Base-by-base conservation (phyloP, 495 filamentous ascomycete species). In the Apodospora peruviana region DNA sequence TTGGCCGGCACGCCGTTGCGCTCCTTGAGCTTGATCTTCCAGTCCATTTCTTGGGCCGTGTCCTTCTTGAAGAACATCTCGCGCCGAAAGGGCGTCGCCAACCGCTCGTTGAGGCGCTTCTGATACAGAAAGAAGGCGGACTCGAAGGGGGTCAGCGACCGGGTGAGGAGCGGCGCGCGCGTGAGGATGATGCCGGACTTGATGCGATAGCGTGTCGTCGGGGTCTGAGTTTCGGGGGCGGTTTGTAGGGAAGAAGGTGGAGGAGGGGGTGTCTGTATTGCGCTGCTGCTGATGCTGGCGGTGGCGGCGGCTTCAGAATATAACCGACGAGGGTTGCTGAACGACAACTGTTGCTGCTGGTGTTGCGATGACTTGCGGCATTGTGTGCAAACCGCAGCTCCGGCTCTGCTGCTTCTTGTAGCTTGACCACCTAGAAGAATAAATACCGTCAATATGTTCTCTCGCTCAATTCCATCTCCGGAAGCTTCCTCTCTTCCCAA, bases 61-160 rank as follows among this genome's bases (percentile, higher is more conserved):
- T 85, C 89, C 53, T 83, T 84, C 76, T 94, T 95, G 85, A 90
- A 95, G 78, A 95, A 99, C 70, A 96, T 93, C 65, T 87, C 90
- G 44, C 86, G 81, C 16, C 85, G 86, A 73, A 99, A 99, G 2
- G 91, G 91, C 8, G 91, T 76, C 10, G 82, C 81, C 24, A 96
- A 75, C 10, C 93, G 89, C 73, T 99, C 93, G 68, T 99, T 95
- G 45, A 99, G 77, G 11, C 93, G 90, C 51, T 88, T 88, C 71
- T 99, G 93, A 74, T 99, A 99, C 66, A 97, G 88, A 74, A 84
- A 93, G 73, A 80, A 96, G 43, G 91, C 75, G 64, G 88, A 85
- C 68, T 99, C 93, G 67, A 99, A 97, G 11, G 86, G 76, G 25
- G 83, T 84, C 16, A 89, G 84, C 43, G 85, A 75, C 51, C 86